phyloP scores from a whole-genome alignment of 2,329 filamentous ascomycete genomes.

The Aspergillus quadricinctus region DNA sequence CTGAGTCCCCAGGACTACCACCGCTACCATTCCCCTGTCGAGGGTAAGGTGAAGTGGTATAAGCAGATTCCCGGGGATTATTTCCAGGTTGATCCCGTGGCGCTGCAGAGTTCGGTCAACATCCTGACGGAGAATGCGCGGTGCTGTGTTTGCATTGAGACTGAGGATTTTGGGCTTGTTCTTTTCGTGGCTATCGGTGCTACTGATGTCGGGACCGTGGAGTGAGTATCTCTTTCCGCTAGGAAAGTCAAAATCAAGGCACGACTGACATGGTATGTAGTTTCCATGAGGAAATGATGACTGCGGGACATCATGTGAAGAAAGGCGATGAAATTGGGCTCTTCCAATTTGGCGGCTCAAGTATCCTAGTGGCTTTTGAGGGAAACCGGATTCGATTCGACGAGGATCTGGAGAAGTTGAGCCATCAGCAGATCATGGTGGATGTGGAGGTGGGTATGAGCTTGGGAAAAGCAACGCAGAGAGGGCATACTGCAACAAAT shows the following conservation, averaged over 20 bases:
- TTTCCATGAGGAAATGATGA: conserved; percentile 32
- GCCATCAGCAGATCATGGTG: conserved; percentile 30
- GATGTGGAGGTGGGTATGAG: conserved; percentile 41
- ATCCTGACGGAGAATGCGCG: conserved; percentile 39
- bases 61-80: conserved; percentile 41
- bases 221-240: conserved; percentile 22
- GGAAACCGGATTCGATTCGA: conserved; percentile 37
- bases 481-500: background rate
- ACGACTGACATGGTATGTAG: conserved; percentile 13
- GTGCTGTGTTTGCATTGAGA: conserved; percentile 35
- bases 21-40: conserved; percentile 43
- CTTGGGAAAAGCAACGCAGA: conserved; percentile 16
- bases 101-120: conserved; percentile 30
- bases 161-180: conserved; percentile 38
- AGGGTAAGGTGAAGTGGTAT: conserved; percentile 35
- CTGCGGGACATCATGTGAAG: conserved; percentile 26
- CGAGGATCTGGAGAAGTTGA: conserved; percentile 31
- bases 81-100: conserved; percentile 41
- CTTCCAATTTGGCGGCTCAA: conserved; percentile 42
- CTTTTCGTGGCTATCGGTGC: conserved; percentile 43
- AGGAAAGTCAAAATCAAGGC: background rate
- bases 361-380: conserved; percentile 40
- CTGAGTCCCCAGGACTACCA: conserved; percentile 46
- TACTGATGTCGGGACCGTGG: conserved; percentile 38
- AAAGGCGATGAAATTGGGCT: conserved; percentile 40